Percentiles rank a stretch among this genome's conserved stretches.
phyloP scores from a whole-genome alignment of 1,139 yeast genomes.

The Hemisphaericaspora lyxosophila region DNA sequence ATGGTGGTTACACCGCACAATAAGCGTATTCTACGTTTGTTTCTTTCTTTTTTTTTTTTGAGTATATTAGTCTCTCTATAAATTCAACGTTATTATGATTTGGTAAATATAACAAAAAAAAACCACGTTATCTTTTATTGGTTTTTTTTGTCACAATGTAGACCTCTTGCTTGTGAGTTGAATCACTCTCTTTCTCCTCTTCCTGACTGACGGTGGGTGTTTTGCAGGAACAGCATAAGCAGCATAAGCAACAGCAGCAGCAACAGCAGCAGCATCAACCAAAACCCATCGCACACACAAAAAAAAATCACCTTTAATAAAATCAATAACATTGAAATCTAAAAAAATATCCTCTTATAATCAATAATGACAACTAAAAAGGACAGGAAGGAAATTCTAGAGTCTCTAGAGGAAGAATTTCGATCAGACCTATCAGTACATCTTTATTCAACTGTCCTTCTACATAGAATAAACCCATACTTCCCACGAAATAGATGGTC shows the following conservation, averaged over 20 bases:
- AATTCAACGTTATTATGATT: background rate
- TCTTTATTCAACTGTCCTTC: slow-evolving; percentile 46
- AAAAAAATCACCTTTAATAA: too few relatives aligned
- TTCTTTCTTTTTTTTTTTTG: background rate
- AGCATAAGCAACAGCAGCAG: too few relatives aligned
- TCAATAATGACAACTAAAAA: slow-evolving; percentile 14
- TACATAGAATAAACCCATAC: slow-evolving; percentile 36
- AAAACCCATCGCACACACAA: too few relatives aligned
- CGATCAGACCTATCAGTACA: slow-evolving; percentile 52
- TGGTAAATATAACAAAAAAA: background rate
- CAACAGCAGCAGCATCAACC: too few relatives aligned
- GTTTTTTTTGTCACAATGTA: background rate
- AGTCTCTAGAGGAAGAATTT: slow-evolving; percentile 42
- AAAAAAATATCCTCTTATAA: too few relatives aligned
- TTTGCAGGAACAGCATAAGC: background rate
- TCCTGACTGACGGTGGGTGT: too few relatives aligned
- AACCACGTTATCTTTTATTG: background rate
- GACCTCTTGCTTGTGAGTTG: too few relatives aligned
- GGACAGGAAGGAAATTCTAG: slow-evolving; percentile 32
- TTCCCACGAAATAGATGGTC: slow-evolving; percentile 43
- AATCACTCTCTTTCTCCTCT: too few relatives aligned
- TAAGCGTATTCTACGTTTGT: too few relatives aligned
- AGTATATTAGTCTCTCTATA: background rate
- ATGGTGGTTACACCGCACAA: slow-evolving; percentile 42
- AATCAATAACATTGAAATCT: too few relatives aligned